These are phyloP conservation scores for Neofusicoccum cordaticola DNA, from an alignment of 2,329 filamentous ascomycete species.

Conservation along the genomic window DNA sequence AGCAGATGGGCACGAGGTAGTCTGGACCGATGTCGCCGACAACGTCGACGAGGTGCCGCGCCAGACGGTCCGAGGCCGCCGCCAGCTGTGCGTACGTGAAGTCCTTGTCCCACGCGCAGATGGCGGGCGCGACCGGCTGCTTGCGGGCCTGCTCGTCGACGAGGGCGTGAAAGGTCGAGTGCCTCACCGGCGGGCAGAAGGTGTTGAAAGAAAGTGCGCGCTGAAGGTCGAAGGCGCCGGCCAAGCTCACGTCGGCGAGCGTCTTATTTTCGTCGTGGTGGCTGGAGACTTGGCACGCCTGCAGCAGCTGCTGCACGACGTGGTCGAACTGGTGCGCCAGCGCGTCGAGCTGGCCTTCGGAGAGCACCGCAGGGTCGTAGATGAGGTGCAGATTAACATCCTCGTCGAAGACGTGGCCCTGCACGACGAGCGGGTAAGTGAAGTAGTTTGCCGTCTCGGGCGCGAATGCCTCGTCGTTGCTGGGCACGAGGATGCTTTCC, in stretches of 20 bases:
- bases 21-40: slow-evolving; percentile 18
- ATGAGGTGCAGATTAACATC: not conserved
- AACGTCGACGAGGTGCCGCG: slow-evolving; percentile 35
- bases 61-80: slow-evolving; percentile 28
- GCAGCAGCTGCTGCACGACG: slow-evolving; percentile 2
- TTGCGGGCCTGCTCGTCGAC: slow-evolving; percentile 40
- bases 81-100: slow-evolving; percentile 50
- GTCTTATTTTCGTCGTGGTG: not conserved
- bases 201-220: not conserved
- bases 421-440: not conserved
- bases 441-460: not conserved
- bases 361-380: not conserved
- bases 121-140: slow-evolving; percentile 41
- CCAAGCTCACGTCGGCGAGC: not conserved
- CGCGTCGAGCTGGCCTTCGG: not conserved
- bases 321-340: slow-evolving; percentile 10
- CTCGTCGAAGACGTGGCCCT: not conserved
- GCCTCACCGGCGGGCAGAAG: slow-evolving; percentile 23
- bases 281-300: too few relatives aligned
- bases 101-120: slow-evolving; percentile 52
- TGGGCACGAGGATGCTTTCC: too few relatives aligned
- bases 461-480: too few relatives aligned
- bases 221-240: not conserved
- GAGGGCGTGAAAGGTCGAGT: slow-evolving; percentile 48
- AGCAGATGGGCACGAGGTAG: not conserved